A percentile compares a stretch with the other conserved stretches of the same genome.
Conservation (phyloP, 148 eudicot species). For the Fagopyrum tataricum region DNA sequence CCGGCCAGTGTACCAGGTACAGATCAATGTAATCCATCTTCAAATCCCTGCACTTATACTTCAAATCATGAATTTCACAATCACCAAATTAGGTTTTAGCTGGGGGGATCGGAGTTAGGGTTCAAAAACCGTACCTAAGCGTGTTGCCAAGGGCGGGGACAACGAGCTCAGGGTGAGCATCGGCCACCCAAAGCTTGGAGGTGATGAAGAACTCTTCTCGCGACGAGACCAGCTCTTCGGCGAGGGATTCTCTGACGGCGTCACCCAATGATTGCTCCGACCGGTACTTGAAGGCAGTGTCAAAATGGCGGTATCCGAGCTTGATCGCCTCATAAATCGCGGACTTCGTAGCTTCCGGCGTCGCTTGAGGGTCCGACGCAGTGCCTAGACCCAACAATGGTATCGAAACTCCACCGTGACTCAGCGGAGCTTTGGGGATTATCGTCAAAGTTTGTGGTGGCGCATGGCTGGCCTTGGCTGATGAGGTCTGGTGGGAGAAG, state of each 20-base stretch:
- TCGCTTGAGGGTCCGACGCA: conserved; percentile 33
- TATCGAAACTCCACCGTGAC: conserved; percentile 21
- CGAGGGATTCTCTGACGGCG: conserved; percentile 37
- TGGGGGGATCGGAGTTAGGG: not conserved
- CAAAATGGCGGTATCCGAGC: conserved; percentile 52
- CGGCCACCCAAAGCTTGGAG: conserved; percentile 52
- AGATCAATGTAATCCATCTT: conserved; percentile 58
- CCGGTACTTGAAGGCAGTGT: conserved; percentile 42
- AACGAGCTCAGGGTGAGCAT: conserved; percentile 42
- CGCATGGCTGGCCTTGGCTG: not conserved
- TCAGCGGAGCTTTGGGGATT: conserved; percentile 21
- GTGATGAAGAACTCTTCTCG: conserved; percentile 60
- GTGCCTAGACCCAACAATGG: conserved; percentile 51
- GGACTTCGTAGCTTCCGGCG: conserved; percentile 25
- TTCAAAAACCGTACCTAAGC: conserved; percentile 36
- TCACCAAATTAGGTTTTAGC: not conserved
- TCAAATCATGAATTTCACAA: not conserved
- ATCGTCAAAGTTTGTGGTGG: not conserved
- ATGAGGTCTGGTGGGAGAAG: not conserved
- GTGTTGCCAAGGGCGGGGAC: conserved; percentile 36
- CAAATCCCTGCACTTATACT: conserved; percentile 35
- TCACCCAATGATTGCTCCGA: conserved; percentile 46
- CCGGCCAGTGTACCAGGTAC: conserved; percentile 66
- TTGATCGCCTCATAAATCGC: conserved; percentile 37
- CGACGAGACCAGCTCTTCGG: conserved; percentile 34